Base-by-base conservation (phyloP, 305 asterid species). In the Solanum hybrid region DNA sequence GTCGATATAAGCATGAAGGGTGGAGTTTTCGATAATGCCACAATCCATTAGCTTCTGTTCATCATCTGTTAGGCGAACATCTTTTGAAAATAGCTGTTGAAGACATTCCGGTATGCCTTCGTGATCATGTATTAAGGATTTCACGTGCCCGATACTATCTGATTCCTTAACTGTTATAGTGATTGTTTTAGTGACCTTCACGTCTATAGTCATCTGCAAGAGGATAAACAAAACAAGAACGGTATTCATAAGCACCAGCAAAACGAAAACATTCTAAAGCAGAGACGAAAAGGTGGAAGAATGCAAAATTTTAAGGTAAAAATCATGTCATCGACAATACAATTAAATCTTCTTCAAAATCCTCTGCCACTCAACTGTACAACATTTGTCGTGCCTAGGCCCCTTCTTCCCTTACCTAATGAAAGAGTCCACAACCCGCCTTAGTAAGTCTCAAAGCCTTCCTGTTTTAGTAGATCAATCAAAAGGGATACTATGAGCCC, bases 101-200 rank as follows among this genome's bases (percentile, higher is more conserved):
- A 3, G 80, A 75, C 80, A 31, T 75, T 16, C 40, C 12, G 40
- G 26, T 76, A 76, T 76, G 86, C 78, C 90, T 80, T 90, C 93
- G 88, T 91, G 85, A 32, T 87, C 87, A 13, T 66, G 46, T 73
- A 89, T 22, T 51, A 82, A 29, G 3, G 81, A 46, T 87, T 89
- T 90, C 5, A 91, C 80, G 27, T 87, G 85, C 36, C 42, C 88
- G 0, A 75, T 8, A 75, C 38, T 75, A 75, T 75, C 40, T 31
- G 40, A 31, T 31, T 75, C 80, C 40, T 90, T 84, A 24, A 87
- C 87, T 11, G 72, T 87, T n/a, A 89, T 12, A 13, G 60, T 82
- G 29, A 87, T 60, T 10, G 71, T 87, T n/a, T 87, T 16, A 13
- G 40, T 82, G 36, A 91, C 32, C 78, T 71, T 89, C 81, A 32